Evolutionary conservation across 352 stramenopile genomes (phyloP), one percentile per base, ranked within the genome.

Genomic region (Halophytophthora polymorphica): DNA sequence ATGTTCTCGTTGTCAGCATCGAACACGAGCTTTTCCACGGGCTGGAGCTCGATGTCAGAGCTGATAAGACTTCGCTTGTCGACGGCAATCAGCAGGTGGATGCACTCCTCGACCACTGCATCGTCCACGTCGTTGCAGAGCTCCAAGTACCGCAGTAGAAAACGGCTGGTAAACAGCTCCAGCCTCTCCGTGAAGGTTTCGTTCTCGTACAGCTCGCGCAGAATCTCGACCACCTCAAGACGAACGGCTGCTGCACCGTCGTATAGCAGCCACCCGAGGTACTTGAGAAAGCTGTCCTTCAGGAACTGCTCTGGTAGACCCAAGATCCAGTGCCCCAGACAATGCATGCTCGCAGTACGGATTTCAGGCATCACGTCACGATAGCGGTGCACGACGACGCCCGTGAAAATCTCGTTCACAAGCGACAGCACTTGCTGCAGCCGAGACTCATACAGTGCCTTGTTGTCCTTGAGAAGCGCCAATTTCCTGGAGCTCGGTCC

Each of bases 261-360:
- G 52, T 87, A 95, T 38, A 98, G 53, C 56, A 98, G 88, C 95
- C 95, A 98, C 5, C 91, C 95, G 45, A 98, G 81, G 64, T 98
- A 98, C 64, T 98, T 98, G 45, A 98, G 63, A 54, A 95, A 97
- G 53, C 94, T 97, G 56, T 97, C 86, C 42, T 91, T 91, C 29
- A 98, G 62, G 48, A 96, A 98, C 0, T 97, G 70, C 31, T 96
- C 86, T 0, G 93, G 90, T 17, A 97, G 53, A 13, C 84, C 71
- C 11, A 82, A 67, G 28, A 89, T 91, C 82, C 95, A 96, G 36
- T 83, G 61, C 0, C 81, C 82, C 8, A 98, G 75, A 8, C 82
- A 74, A 17, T 86, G 56, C 6, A 97, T 71, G 38, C 73, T 97
- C 23, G 83, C 72, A 7, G 74, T 59, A 18, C 95, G 90, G 59